Base-by-base conservation (phyloP, 805 yeast species). In the Saccharomycopsis lassenensis region DNA sequence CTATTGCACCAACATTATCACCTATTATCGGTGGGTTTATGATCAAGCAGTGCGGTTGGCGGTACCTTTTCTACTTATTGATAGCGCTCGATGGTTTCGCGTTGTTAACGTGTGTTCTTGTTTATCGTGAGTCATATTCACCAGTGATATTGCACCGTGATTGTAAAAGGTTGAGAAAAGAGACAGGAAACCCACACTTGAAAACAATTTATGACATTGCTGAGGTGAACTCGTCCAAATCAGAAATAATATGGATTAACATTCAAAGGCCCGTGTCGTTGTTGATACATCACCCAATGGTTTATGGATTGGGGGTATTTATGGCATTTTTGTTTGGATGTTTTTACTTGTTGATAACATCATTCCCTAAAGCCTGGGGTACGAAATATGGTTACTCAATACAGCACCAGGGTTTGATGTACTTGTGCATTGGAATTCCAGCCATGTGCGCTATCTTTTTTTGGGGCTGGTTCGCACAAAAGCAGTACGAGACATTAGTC, bases 301-400 rank as follows among this genome's bases (percentile, higher is more conserved):
- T 77, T 21, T 56, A 71, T 19, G 77, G 79, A 0, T 56, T 77
- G 24, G 82, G 83, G 3, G 51, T 68, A 4, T 74, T 69, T 51
- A 65, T 73, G 71, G 84, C 84, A 1, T 71, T 74, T 49, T 63
- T 67, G 5, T 77, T 76, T 50, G 84, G 83, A 11, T 71, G 73
- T 56, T 63, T 75, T 66, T 77, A 77, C 52, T 60, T 77, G 40
- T 58, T 77, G 62, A 62, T 77, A 38, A 74, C 71, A 14, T 63
- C 77, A 3, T 76, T 71, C 56, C 81, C 83, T 2, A 41, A 57
- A 1, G 65, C 73, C 24, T 76, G 69, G 64, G 52, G 59, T 10
- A 50, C 48, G 1, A 44, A 48, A 15, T 76, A 76, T 47, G 70
- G 69, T 3, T 71, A 62, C 51, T 47, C 55, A 19, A 49, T 51